These are phyloP conservation scores for Vaucheria bursata DNA, from an alignment of 352 stramenopile species.

Conservation along the genomic window DNA sequence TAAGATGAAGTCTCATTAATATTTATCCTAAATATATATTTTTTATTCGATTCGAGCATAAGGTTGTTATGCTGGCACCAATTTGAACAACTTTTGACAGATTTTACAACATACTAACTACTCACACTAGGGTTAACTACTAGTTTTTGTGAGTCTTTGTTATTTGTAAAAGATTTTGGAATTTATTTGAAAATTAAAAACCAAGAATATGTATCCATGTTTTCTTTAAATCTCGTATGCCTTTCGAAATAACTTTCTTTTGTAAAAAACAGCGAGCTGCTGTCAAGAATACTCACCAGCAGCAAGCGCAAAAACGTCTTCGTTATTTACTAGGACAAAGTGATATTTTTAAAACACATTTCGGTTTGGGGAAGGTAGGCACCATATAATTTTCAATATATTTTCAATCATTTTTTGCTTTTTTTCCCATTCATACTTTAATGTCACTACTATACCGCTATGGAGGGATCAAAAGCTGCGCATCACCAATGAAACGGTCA, in stretches of 20 bases:
- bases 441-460: slow-evolving; percentile 81
- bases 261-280: slow-evolving; percentile 9
- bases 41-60: neutral
- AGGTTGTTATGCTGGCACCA: neutral
- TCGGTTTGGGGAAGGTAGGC: slow-evolving; percentile 57
- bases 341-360: slow-evolving; percentile 92
- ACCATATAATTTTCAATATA: neutral
- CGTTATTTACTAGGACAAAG: slow-evolving; percentile 91
- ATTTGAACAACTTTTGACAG: neutral
- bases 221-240: neutral
- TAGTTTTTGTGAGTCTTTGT: too few relatives aligned
- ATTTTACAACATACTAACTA: neutral
- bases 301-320: slow-evolving; percentile 64
- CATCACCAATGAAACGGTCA: neutral
- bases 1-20: neutral
- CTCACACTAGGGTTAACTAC: too few relatives aligned
- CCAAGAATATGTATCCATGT: neutral
- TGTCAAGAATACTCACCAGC: neutral
- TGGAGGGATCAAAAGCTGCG: slow-evolving; percentile 57
- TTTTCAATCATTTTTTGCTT: slow-evolving; percentile 3
- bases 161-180: too few relatives aligned
- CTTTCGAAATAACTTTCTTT: neutral
- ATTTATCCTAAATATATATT: neutral
- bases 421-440: neutral
- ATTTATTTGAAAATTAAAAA: too few relatives aligned